Base-by-base conservation (phyloP, 345 rosid species). In the Rhizophora apiculata region DNA sequence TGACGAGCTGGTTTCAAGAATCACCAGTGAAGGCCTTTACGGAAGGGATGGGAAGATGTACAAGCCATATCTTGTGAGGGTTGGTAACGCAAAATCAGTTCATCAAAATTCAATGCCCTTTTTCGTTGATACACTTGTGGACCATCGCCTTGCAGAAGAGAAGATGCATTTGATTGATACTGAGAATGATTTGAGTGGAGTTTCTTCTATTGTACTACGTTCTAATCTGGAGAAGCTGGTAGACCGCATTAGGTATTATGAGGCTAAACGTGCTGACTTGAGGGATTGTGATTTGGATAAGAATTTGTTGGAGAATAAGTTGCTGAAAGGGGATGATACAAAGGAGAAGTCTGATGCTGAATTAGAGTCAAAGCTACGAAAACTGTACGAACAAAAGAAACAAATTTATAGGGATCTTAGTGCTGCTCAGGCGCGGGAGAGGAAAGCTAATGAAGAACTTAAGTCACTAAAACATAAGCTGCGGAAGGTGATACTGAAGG, bases 31-130 rank as follows among this genome's bases (percentile, higher is more conserved):
- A 77, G 97, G 98, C 55, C 96, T 94, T 52, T 83, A 85, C 71
- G 95, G 95, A n/a, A 67, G 84, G 65, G 92, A 91, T 82, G 98
- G 97, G 62, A 83, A 85, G 85, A 85, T 71, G 88, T 94, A 87
- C 83, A 88, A 86, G 77, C 98, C 98, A 20, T 91, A 89, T 80
- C 91, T 94, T 77, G 97, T 94, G 27, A 86, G 98, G 80, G 98
- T 94, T 68, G 98, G 98, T 68, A 94, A 91, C 84, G 87, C 87
- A 49, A 94, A 88, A 83, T 87, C 98, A 2, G 84, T 94, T 67
- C 97, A 94, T 81, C 85, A 87, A 63, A 88, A 82, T 75, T 94
- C 98, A 34, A 76, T 91, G 43, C 97, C 93, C 48, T 89, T 85
- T 72, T 91, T 85, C 77, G 85, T 94, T 9, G 98, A 94, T 78